A percentile compares a stretch with the other conserved stretches of the same genome.
These are phyloP conservation scores for Peterozyma xylosa DNA, from an alignment of 805 yeast genomes.

Conservation along the genomic window DNA sequence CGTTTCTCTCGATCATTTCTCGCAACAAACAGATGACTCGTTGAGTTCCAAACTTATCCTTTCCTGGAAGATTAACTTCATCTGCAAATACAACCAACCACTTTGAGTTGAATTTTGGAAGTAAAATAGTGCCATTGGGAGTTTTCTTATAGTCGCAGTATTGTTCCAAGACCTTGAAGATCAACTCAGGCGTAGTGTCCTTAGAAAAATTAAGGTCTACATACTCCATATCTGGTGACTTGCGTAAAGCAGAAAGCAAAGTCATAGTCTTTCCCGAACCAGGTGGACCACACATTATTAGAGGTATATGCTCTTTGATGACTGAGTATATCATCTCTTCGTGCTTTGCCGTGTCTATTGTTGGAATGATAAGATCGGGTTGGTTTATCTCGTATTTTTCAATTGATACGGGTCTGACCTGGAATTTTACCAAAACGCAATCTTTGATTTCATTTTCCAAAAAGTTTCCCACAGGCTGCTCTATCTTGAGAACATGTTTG, in stretches of 20 bases:
- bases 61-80: slow-evolving; percentile 77
- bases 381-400: slow-evolving; percentile 52
- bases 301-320: slow-evolving; percentile 46
- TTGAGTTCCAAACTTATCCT: slow-evolving; percentile 70
- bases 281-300: slow-evolving; percentile 90
- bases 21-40: slow-evolving; percentile 63
- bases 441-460: slow-evolving; percentile 37
- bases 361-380: slow-evolving; percentile 67
- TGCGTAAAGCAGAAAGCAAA: slow-evolving; percentile 57
- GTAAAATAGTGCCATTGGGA: slow-evolving; percentile 41
- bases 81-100: slow-evolving; percentile 86
- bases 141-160: slow-evolving; percentile 54
- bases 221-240: slow-evolving; percentile 48
- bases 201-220: slow-evolving; percentile 77
- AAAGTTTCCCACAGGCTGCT: slow-evolving; percentile 12
- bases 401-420: slow-evolving; percentile 34
- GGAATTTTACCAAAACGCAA: slow-evolving; percentile 34
- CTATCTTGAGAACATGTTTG: slow-evolving; percentile 12
- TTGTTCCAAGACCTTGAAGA: slow-evolving; percentile 64
- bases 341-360: slow-evolving; percentile 68
- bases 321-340: slow-evolving; percentile 53
- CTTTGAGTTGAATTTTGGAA: slow-evolving; percentile 55
- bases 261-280: slow-evolving; percentile 98
- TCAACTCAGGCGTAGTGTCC: slow-evolving; percentile 56
- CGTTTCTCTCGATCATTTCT: slow-evolving; percentile 62